Evolutionary conservation across 2,329 filamentous ascomycete species (phyloP), one percentile per base, ranked within the genome.

Genomic region (Leptographium galeiforme): DNA sequence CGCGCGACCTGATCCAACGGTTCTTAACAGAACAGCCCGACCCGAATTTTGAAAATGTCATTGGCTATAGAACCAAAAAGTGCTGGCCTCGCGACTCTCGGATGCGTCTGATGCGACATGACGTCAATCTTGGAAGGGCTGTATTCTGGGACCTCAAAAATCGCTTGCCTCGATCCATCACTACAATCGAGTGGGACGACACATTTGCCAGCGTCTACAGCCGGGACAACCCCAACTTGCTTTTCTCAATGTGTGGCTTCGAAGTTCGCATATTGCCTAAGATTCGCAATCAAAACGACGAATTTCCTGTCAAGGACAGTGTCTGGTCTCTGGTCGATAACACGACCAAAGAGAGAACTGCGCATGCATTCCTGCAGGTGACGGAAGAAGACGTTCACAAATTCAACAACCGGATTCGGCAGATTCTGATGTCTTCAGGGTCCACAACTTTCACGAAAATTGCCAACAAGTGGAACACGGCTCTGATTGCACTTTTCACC

Each of bases 141-240:
- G 93, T 96, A 2, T 98, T 98, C 73, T 98, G 93, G 93, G 91
- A 98, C 65, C 70, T 98, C 67, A 97, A 98, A 78, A 98, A 98
- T 68, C 84, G 93, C 43, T 74, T 98, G 53, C 94, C 93, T 30
- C 81, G 93, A 60, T 96, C 90, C 2, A 83, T 98, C 46, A 98
- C 93, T 0, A 98, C 93, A 0, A 94, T 98, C 55, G 93, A 98
- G 59, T 98, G 93, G 93, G 93, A 98, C 61, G 93, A 98, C 66
- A 97, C 93, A 0, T 98, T 98, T 64, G 87, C 89, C 32, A 97
- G 91, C 62, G 93, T 98, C 11, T 98, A 98, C 75, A 97, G 91
- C 67, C 82, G 89, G 60, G 93, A 98, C 70, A 98, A 98, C 64
- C 93, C 94, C 2, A 98, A 98, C 65, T 68, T 98, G 56, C 75